Conservation (phyloP, 805 yeast species). For the Grigorovia humatica region DNA sequence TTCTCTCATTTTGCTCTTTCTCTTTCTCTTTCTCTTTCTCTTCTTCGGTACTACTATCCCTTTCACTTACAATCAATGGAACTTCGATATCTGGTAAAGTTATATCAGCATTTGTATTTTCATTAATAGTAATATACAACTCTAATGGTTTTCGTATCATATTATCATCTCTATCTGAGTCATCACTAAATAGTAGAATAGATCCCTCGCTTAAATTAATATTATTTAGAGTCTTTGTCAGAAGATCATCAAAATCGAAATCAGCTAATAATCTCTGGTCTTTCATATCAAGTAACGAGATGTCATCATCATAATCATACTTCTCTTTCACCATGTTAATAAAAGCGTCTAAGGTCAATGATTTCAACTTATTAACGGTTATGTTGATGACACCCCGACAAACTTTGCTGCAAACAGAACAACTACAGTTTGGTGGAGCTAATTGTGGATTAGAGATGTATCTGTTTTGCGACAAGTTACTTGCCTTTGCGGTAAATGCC, state of each 20-base stretch:
- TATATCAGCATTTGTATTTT: conserved; percentile 8
- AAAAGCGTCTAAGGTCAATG: conserved; percentile 38
- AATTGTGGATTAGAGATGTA: conserved; percentile 56
- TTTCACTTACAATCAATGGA: not conserved
- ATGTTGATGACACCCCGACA: conserved; percentile 41
- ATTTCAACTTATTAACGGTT: conserved; percentile 14
- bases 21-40: not conserved
- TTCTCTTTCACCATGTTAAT: conserved; percentile 38
- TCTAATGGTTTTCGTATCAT: conserved; percentile 45
- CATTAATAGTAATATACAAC: conserved; percentile 36
- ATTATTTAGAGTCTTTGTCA: conserved; percentile 36
- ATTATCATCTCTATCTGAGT: conserved; percentile 42
- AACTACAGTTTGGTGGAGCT: conserved; percentile 54
- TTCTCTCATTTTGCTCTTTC: conserved; percentile 1
- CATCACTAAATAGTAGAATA: conserved; percentile 65
- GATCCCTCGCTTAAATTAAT: conserved; percentile 53
- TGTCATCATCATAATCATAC: conserved; percentile 40
- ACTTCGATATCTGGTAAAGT: conserved; percentile 21
- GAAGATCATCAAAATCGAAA: conserved; percentile 78
- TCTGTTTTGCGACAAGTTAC: conserved; percentile 36
- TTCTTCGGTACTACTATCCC: not conserved
- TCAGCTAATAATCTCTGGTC: conserved; percentile 62
- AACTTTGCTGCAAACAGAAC: conserved; percentile 53
- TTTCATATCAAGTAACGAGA: conserved; percentile 23
- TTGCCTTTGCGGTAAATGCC: conserved; percentile 43